phyloP scores from a whole-genome alignment of 495 filamentous ascomycete species.

The Mycothermus thermophilus region DNA sequence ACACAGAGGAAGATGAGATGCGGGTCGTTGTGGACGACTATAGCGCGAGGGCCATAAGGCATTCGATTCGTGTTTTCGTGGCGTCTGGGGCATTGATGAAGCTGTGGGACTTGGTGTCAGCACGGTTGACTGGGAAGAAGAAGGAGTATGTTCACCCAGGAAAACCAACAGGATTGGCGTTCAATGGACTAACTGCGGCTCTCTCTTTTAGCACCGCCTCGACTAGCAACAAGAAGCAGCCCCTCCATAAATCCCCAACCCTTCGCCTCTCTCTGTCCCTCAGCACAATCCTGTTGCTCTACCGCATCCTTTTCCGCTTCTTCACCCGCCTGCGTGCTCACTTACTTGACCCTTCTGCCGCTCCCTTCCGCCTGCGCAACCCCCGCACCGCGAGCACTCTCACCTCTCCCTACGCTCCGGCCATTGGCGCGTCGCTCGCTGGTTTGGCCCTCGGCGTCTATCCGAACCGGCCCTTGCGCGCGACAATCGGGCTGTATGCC shows the following conservation, averaged over 20 bases:
- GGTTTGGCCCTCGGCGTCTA: slow-evolving; percentile 69
- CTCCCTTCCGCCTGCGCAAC: slow-evolving; percentile 68
- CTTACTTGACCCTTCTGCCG: slow-evolving; percentile 58
- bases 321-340: slow-evolving; percentile 65
- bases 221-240: slow-evolving; percentile 26
- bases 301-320: slow-evolving; percentile 83
- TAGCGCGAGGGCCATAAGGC: slow-evolving; percentile 65
- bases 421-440: slow-evolving; percentile 73
- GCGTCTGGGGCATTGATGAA: slow-evolving; percentile 56
- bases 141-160: slow-evolving; percentile 33
- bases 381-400: slow-evolving; percentile 58
- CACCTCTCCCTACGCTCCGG: slow-evolving; percentile 70
- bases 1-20: neutral
- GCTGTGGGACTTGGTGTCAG: slow-evolving; percentile 46
- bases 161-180: neutral
- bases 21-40: slow-evolving; percentile 49
- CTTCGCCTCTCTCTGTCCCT: slow-evolving; percentile 68
- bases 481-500: slow-evolving; percentile 67
- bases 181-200: no score
- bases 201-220: neutral
- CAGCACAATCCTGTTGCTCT: slow-evolving; percentile 70
- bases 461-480: slow-evolving; percentile 60
- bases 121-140: slow-evolving; percentile 28
- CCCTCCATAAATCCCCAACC: slow-evolving; percentile 53
- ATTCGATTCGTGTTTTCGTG: slow-evolving; percentile 61